Evolutionary conservation across 805 yeast species (phyloP), one percentile per base, ranked within the genome.

Genomic region (Tetrapisispora fleetii): DNA sequence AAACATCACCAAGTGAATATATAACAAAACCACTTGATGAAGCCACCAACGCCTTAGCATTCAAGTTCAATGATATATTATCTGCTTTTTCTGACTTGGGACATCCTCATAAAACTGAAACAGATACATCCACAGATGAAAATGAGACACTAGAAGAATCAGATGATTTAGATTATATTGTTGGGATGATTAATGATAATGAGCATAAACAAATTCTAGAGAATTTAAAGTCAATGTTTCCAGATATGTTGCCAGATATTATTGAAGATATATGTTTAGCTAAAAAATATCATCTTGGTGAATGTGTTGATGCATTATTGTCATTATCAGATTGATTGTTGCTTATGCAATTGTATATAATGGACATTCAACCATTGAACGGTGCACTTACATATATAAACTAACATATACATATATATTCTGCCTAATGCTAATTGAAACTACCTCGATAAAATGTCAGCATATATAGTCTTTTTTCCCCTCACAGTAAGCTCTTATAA

Each of bases 211-310:
- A 21, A 10, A 74, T 80, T 2, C 69, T 75, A 22, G 67, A 65
- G 1, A 76, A 77, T 2, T 69, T 88, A 47, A 67, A 67, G 28
- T 80, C 79, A 43, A 84, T 89, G 79, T 88, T 89, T 63, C 95
- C 95, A 0, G 72, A 70, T 41, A 68, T 88, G 51, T 95, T 87
- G 55, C 67, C 69, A 45, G 85, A 78, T 0, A 68, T 89, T 1
- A 73, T 89, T 45, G 76, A 74, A 48, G 96, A 88, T 59, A 80
- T 88, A 3, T 74, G 88, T 32, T 66, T 68, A 2, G 78, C 81
- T 63, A 84, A 82, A 59, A 73, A 77, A 52, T 83, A 83, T 32
- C 71, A 81, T 45, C 71, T 85, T 6, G 95, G 89, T 30, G 76
- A 74, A 10, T 83, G 90, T 45, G 83, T 88, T 9, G 95, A 87